These are phyloP conservation scores for Daldinia loculata DNA, from an alignment of 495 filamentous ascomycete species.

Conservation along the genomic window DNA sequence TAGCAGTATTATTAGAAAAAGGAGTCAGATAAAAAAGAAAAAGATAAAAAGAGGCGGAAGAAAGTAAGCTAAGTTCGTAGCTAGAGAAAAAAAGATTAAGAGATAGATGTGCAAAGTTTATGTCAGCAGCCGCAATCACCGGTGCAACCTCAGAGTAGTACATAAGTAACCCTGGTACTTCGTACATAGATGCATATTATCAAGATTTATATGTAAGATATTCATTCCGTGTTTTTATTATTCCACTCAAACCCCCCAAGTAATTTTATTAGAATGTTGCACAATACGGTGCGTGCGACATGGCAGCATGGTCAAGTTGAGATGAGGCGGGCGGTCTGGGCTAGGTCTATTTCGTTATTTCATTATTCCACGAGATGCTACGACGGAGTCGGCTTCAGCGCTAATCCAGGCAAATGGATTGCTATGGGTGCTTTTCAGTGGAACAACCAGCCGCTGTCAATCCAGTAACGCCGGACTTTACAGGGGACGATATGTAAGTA, in stretches of 20 bases:
- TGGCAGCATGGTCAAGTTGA: background rate
- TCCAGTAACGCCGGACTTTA: slow-evolving; percentile 2
- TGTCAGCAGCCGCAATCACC: background rate
- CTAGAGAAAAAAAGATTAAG: background rate
- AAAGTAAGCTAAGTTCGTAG: background rate
- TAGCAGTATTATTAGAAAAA: background rate
- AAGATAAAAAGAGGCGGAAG: background rate
- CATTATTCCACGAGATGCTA: slow-evolving; percentile 1
- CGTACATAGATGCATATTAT: background rate
- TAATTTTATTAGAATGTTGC: background rate
- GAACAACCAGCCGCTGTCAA: background rate
- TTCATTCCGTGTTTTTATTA: background rate
- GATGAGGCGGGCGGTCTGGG: slow-evolving; percentile 9
- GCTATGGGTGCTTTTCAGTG: slow-evolving; percentile 1
- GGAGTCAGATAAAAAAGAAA: background rate
- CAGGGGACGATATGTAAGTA: background rate
- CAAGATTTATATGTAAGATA: background rate
- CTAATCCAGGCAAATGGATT: background rate
- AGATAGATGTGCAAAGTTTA: background rate
- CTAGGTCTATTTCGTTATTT: slow-evolving; percentile 12
- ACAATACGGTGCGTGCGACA: background rate
- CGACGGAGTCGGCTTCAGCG: slow-evolving; percentile 1
- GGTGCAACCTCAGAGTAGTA: background rate
- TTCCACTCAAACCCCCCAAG: background rate
- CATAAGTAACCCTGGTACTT: background rate